Base-by-base conservation (phyloP, 352 stramenopile species). In the Phytophthora fragariae region DNA sequence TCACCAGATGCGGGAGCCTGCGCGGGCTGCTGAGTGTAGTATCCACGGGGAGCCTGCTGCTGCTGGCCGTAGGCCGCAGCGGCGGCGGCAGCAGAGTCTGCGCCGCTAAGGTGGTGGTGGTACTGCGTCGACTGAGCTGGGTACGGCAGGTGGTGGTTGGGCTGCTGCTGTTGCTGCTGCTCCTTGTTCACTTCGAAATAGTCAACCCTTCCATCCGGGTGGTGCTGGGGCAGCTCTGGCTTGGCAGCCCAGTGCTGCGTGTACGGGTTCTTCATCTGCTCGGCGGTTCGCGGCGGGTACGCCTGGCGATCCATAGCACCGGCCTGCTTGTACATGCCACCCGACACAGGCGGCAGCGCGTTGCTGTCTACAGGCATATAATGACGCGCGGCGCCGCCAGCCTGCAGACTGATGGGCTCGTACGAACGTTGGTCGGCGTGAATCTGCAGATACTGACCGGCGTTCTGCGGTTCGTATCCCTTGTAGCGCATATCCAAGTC, bases 401-500 rank as follows among this genome's bases (percentile, higher is more conserved):
- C 70, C 61, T 85, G 69, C 77, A 92, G 76, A 56, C 78, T 82
- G 46, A 95, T 91, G 11, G 82, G 76, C 68, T 95, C 88, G 68
- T 95, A 95, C 29, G 82, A 87, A 31, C 86, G 81, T 68, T 93
- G 88, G 62, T 95, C 86, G 15, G 73, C 74, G 72, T 95, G 88
- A 55, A 93, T 87, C 62, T 87, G 84, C 56, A 94, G 65, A 62
- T 92, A 95, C 73, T 88, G 86, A n/a, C 75, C 79, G 19, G 73
- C 70, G 11, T 76, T 86, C 5, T 61, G 41, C 11, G 80, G 67
- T 14, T 93, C 85, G 72, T 94, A 93, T 21, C 64, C 67, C 81
- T 94, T 94, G 77, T 92, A 94, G 21, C 85, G 86, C 80, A 90
- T 85, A 62, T 93, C 86, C 82, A 93, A 82, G 24, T 92, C 85